Percentiles rank a stretch among this genome's conserved stretches.
Conservation (phyloP, 441 rosid genomes). For the Viola pubescens region DNA sequence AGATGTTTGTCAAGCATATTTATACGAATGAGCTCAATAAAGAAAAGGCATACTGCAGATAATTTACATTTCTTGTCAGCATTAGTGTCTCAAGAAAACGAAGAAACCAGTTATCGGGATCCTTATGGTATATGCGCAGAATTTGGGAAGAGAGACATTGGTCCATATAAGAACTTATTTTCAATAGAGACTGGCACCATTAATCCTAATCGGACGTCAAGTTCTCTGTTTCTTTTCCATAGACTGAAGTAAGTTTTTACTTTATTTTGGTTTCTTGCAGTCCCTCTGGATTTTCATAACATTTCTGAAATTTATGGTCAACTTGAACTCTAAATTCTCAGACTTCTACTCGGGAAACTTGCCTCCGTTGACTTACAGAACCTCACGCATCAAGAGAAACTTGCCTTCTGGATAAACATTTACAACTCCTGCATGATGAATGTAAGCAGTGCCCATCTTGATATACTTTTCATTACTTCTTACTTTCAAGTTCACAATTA, state of each 20-base stretch:
- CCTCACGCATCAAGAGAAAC: slow-evolving; percentile 75
- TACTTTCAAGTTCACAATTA: neutral
- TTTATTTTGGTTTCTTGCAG: slow-evolving; percentile 1
- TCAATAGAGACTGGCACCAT: slow-evolving; percentile 43
- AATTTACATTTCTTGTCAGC: slow-evolving; percentile 26
- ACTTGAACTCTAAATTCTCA: slow-evolving; percentile 27
- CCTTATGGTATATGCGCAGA: slow-evolving; percentile 48
- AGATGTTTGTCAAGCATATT: slow-evolving; percentile 57
- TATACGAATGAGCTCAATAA: slow-evolving; percentile 47
- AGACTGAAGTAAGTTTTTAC: slow-evolving; percentile 46
- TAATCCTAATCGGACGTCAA: slow-evolving; percentile 38
- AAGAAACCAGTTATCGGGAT: slow-evolving; percentile 32
- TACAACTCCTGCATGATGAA: slow-evolving; percentile 90
- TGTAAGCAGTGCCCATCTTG: slow-evolving; percentile 28
- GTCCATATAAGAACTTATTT: slow-evolving; percentile 50
- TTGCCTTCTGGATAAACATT: slow-evolving; percentile 86
- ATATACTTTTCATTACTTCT: neutral
- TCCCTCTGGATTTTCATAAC: slow-evolving; percentile 2
- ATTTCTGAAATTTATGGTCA: neutral
- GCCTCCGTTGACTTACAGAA: slow-evolving; percentile 41
- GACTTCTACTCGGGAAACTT: slow-evolving; percentile 52
- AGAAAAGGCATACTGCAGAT: slow-evolving; percentile 26
- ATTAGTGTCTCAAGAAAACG: slow-evolving; percentile 23
- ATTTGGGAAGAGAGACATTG: slow-evolving; percentile 49
- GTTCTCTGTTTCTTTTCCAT: slow-evolving; percentile 45